phyloP scores from a whole-genome alignment of 331 rosid genomes.

The Rhamnella rubrinervis region DNA sequence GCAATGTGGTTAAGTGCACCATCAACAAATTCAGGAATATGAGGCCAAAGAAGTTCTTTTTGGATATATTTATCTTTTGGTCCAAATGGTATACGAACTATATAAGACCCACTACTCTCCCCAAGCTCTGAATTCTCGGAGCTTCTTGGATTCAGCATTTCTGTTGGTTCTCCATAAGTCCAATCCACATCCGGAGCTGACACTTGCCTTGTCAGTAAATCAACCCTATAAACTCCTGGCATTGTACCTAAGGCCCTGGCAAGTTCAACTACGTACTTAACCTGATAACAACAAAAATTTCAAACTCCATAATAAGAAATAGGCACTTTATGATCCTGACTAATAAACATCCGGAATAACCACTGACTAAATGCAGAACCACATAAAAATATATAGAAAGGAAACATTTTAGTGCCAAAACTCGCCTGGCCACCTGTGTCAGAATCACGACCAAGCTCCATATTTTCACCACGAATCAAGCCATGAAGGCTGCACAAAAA shows the following conservation, averaged over 20 bases:
- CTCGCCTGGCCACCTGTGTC: constrained; percentile 66
- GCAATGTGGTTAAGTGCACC: constrained; percentile 52
- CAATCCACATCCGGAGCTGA: constrained; percentile 57
- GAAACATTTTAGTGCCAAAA: background rate
- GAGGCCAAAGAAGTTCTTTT: constrained; percentile 61
- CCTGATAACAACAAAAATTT: constrained; percentile 29
- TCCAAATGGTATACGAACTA: constrained; percentile 57
- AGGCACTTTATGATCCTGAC: constrained; percentile 2
- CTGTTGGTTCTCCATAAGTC: constrained; percentile 61
- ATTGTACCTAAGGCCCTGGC: constrained; percentile 55
- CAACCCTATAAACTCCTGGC: constrained; percentile 64
- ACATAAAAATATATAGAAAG: background rate
- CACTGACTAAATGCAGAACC: background rate
- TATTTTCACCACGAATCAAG: constrained; percentile 57
- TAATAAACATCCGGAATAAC: background rate
- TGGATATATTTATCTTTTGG: constrained; percentile 49
- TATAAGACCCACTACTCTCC: constrained; percentile 55
- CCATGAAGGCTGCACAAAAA: constrained; percentile 53
- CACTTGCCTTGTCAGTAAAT: constrained; percentile 55
- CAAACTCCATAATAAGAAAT: constrained; percentile 17
- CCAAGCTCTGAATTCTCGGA: constrained; percentile 38
- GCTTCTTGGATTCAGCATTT: constrained; percentile 43
- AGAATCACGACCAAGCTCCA: constrained; percentile 70
- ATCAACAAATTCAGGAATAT: constrained; percentile 58
- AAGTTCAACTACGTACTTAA: constrained; percentile 62